Conservation (phyloP, 2,329 filamentous ascomycete genomes). For the Sordariomycetes sp. region DNA sequence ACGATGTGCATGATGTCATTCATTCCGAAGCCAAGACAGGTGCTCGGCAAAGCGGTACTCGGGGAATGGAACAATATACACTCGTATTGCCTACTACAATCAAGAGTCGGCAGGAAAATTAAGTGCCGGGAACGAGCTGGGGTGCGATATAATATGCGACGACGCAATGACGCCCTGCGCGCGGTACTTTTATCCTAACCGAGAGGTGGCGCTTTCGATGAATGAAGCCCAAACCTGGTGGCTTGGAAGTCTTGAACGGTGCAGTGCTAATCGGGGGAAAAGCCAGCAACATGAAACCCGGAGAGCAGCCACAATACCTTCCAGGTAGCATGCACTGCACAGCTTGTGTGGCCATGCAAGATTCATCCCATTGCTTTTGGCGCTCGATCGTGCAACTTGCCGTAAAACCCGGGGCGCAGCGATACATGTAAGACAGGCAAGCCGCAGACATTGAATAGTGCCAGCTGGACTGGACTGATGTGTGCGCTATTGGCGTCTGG, state of each 20-base stretch:
- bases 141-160: background rate
- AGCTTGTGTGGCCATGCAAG: background rate
- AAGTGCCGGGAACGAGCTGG: too few species aligned
- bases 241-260: too few species aligned
- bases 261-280: too few species aligned
- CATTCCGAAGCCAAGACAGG: background rate
- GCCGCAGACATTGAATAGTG: background rate
- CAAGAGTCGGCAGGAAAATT: too few species aligned
- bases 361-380: background rate
- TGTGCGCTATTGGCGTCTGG: background rate
- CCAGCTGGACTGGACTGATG: too few species aligned
- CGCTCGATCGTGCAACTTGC: background rate
- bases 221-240: too few species aligned
- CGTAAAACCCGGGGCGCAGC: background rate
- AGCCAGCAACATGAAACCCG: too few species aligned
- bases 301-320: too few species aligned
- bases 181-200: background rate
- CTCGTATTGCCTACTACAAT: too few species aligned
- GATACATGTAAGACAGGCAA: background rate
- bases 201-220: too few species aligned
- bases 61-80: too few species aligned
- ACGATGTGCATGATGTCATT: background rate
- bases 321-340: too few species aligned
- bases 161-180: background rate
- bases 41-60: background rate